phyloP scores from a whole-genome alignment of 1,284 basidiomycete species.

The Trichosporon coremiiforme region DNA sequence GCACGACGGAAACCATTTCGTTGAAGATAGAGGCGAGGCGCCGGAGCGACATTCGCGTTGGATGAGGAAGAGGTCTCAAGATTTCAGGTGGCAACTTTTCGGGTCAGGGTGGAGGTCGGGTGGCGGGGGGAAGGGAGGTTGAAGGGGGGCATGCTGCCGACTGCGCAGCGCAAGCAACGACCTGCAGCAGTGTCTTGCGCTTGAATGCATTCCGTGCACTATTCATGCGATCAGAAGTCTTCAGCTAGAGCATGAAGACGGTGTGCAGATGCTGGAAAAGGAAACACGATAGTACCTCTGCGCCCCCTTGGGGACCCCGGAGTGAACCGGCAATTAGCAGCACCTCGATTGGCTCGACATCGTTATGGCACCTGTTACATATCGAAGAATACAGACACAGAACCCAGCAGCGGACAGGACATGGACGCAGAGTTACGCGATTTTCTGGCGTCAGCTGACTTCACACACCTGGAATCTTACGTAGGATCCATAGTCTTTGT shows the following conservation, averaged over 20 bases:
- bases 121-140: neutral
- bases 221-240: no score
- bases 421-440: slow-evolving; percentile 20
- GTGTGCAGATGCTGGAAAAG: no score
- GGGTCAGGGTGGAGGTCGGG: slow-evolving; percentile 4
- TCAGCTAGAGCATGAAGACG: no score
- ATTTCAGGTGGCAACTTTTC: slow-evolving; percentile 18
- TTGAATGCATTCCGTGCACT: no score
- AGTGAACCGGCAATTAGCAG: neutral
- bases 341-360: neutral
- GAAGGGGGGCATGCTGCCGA: neutral
- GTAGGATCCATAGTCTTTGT: slow-evolving; percentile 87
- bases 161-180: no score
- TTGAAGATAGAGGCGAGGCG: slow-evolving; percentile 19
- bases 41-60: slow-evolving; percentile 19
- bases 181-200: no score
- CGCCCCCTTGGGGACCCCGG: neutral
- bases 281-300: neutral
- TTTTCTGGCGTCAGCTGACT: slow-evolving; percentile 24
- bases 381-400: neutral
- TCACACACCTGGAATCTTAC: slow-evolving; percentile 25
- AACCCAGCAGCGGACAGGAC: slow-evolving; percentile 11
- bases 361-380: neutral
- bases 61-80: neutral
- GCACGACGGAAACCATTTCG: neutral